Percentiles rank a stretch among this genome's conserved stretches.
Conservation (phyloP, 305 asterid species). For the Lippia alba region DNA sequence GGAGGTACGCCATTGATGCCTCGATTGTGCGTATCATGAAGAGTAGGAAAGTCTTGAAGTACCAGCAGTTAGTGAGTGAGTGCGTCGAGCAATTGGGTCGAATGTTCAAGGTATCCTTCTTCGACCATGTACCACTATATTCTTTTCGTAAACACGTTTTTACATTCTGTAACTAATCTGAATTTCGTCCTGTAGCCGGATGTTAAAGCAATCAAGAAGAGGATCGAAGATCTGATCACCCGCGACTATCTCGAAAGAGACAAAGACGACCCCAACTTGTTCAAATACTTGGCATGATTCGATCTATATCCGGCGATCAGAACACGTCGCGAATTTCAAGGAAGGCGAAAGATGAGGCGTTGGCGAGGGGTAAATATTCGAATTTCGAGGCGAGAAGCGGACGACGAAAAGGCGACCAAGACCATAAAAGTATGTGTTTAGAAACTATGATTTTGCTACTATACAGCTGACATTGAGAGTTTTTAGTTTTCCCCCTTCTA, state of each 20-base stretch:
- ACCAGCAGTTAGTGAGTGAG: slow-evolving; percentile 94
- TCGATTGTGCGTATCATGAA: slow-evolving; percentile 98
- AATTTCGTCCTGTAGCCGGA: slow-evolving; percentile 66
- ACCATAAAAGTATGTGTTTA: no score
- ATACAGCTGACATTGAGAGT: no score
- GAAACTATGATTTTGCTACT: no score
- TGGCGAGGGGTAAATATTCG: no score
- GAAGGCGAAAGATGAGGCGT: no score
- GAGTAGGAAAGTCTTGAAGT: slow-evolving; percentile 89
- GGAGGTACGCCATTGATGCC: slow-evolving; percentile 96
- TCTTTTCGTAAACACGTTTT: neutral
- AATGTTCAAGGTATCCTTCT: slow-evolving; percentile 85
- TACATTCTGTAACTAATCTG: neutral
- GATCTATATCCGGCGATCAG: no score
- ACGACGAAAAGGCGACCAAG: no score
- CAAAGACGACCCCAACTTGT: slow-evolving; percentile 85
- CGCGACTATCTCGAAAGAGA: slow-evolving; percentile 93
- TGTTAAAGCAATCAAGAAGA: slow-evolving; percentile 94
- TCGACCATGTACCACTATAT: neutral
- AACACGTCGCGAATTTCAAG: no score
- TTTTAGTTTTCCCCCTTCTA: no score
- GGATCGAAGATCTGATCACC: slow-evolving; percentile 94
- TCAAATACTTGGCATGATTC: slow-evolving; percentile 89
- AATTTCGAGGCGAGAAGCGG: no score
- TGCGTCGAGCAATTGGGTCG: slow-evolving; percentile 93